Percentiles rank a stretch among this genome's conserved stretches.
Evolutionary conservation across 2,329 filamentous ascomycete genomes (phyloP).

Genomic region (Hypoxylon sp.): DNA sequence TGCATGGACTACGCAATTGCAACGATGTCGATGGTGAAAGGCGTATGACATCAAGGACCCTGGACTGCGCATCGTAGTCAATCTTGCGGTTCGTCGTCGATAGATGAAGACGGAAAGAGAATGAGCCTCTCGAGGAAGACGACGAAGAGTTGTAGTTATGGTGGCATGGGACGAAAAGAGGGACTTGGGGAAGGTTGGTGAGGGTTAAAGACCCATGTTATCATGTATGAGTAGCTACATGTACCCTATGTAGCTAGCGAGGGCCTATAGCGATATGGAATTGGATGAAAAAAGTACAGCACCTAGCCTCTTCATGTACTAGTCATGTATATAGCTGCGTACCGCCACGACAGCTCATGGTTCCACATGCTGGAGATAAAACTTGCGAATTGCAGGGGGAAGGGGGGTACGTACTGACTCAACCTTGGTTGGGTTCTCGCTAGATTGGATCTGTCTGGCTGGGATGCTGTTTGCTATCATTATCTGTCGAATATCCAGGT

Average conservation of each 20-base stretch:
- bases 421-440: conserved; percentile 19
- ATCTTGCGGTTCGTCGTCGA: conserved; percentile 28
- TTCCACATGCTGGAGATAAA: conserved; percentile 28
- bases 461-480: conserved; percentile 26
- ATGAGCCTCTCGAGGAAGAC: conserved; percentile 16
- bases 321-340: conserved; percentile 8
- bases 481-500: conserved; percentile 21
- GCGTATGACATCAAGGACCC: conserved; percentile 41
- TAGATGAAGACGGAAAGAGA: conserved; percentile 23
- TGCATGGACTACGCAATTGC: conserved; percentile 52
- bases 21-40: conserved; percentile 37
- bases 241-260: conserved; percentile 34
- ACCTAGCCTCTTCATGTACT: conserved; percentile 13
- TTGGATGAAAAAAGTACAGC: conserved; percentile 14
- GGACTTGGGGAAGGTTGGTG: conserved; percentile 31
- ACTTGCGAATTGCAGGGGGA: conserved; percentile 16
- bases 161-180: conserved; percentile 35
- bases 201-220: conserved; percentile 43
- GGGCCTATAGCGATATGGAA: conserved; percentile 4
- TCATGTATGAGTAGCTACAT: conserved; percentile 34
- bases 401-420: conserved; percentile 14
- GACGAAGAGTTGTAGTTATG: conserved; percentile 35
- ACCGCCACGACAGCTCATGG: conserved; percentile 20
- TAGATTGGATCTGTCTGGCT: conserved; percentile 27
- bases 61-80: conserved; percentile 45